A percentile compares a stretch with the other conserved stretches of the same genome.
phyloP scores from a whole-genome alignment of 2,329 filamentous ascomycete genomes.

The Diaporthe destruens region DNA sequence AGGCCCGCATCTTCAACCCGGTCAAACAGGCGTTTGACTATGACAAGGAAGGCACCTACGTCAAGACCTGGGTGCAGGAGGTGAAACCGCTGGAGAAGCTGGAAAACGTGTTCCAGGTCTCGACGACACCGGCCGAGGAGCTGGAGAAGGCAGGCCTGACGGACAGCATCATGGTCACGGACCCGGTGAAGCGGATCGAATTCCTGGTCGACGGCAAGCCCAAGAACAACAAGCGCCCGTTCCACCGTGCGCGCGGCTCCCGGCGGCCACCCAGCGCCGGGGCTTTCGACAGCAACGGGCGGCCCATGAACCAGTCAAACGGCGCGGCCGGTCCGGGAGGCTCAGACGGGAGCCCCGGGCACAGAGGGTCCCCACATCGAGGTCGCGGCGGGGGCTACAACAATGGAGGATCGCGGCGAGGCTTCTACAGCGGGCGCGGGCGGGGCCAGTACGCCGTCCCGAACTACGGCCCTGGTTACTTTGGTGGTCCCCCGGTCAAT shows the following conservation, averaged over 20 bases:
- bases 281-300: constrained; percentile 33
- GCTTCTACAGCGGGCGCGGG: constrained; percentile 29
- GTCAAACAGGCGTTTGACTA: constrained; percentile 86
- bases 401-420: constrained; percentile 29
- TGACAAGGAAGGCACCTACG: constrained; percentile 76
- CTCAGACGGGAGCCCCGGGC: constrained; percentile 1
- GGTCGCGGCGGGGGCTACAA: constrained; percentile 23
- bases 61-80: constrained; percentile 80
- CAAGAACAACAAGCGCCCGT: constrained; percentile 51
- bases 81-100: constrained; percentile 65
- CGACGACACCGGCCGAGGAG: constrained; percentile 71
- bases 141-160: constrained; percentile 68
- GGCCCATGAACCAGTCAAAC: neutral
- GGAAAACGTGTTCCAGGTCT: constrained; percentile 77
- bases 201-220: constrained; percentile 70
- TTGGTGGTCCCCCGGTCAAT: constrained; percentile 11
- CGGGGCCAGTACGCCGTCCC: constrained; percentile 25
- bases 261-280: constrained; percentile 32
- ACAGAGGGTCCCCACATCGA: constrained; percentile 23
- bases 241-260: constrained; percentile 47
- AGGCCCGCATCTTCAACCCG: constrained; percentile 82
- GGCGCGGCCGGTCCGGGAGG: neutral
- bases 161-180: constrained; percentile 73
- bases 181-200: constrained; percentile 74
- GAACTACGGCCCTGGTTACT: constrained; percentile 15